Percentiles rank a stretch among this genome's conserved stretches.
Evolutionary conservation across 2,329 filamentous ascomycete genomes (phyloP).

Genomic region (Blastomyces percursus): DNA sequence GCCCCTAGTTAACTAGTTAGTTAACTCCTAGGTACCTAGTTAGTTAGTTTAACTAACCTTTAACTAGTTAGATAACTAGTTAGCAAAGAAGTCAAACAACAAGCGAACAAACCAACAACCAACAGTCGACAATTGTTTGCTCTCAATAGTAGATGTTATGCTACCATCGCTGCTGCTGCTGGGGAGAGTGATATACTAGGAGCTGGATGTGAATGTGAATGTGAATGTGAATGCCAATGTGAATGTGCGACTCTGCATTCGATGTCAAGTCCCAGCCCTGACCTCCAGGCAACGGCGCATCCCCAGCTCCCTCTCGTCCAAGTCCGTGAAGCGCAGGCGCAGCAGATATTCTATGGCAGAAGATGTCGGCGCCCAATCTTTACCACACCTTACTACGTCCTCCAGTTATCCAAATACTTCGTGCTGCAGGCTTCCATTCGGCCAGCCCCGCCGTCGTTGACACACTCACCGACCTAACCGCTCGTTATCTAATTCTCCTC

Average conservation of each 20-base stretch:
- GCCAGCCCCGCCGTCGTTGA: constrained; percentile 74
- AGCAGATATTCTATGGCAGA: background rate
- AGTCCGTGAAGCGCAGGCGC: background rate
- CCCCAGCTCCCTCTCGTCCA: background rate
- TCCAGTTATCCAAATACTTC: constrained; percentile 78
- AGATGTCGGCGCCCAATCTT: constrained; percentile 32
- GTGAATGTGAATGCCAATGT: background rate
- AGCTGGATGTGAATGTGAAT: background rate
- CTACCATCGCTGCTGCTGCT: background rate
- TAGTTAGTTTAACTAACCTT: too few relatives aligned
- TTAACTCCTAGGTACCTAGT: too few relatives aligned
- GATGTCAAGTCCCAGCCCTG: background rate
- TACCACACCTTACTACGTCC: constrained; percentile 76
- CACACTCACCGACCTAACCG: constrained; percentile 74
- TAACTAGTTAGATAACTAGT: too few relatives aligned
- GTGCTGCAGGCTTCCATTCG: constrained; percentile 79
- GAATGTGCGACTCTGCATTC: background rate
- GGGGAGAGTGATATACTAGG: background rate
- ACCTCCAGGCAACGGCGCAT: background rate
- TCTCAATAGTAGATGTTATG: background rate
- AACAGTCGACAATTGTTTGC: background rate
- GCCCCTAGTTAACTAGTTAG: too few relatives aligned
- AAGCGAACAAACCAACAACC: background rate
- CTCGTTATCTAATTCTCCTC: constrained; percentile 66
- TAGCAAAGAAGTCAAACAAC: background rate